Conservation (phyloP, 2,329 filamentous ascomycete genomes). For the Thelonectria discophora region DNA sequence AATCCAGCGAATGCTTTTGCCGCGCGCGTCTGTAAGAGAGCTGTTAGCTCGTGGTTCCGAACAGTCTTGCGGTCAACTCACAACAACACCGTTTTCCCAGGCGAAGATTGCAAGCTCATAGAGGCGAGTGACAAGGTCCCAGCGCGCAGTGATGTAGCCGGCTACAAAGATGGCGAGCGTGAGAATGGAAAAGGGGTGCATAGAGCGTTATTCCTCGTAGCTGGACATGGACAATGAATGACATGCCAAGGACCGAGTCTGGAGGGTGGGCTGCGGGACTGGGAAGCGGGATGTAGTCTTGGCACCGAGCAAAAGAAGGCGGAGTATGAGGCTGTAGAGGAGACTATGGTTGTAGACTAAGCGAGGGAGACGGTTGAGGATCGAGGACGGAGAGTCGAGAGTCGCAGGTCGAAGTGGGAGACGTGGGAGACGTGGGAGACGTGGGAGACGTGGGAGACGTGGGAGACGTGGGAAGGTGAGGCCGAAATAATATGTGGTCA, state of each 20-base stretch:
- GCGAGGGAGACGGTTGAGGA: not conserved
- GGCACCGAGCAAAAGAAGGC: conserved; percentile 1
- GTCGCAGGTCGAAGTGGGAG: not conserved
- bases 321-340: not conserved
- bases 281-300: conserved; percentile 16
- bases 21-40: conserved; percentile 73
- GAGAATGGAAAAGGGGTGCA: conserved; percentile 98
- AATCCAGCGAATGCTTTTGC: conserved; percentile 86
- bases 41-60: conserved; percentile 16
- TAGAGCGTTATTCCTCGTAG: conserved; percentile 63
- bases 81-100: conserved; percentile 98
- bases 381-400: not conserved
- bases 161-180: conserved; percentile 98
- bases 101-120: conserved; percentile 98
- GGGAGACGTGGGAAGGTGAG: not conserved
- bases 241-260: conserved; percentile 36
- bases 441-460: no score
- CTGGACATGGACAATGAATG: conserved; percentile 50
- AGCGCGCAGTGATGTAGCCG: conserved; percentile 98
- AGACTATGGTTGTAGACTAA: not conserved
- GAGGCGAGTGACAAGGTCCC: conserved; percentile 95
- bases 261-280: conserved; percentile 35
- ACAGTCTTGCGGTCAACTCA: conserved; percentile 55
- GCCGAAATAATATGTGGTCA: conserved; percentile 4
- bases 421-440: no score